These are phyloP conservation scores for Citrullus mucosospermus DNA, from an alignment of 306 rosid genomes.

Conservation along the genomic window DNA sequence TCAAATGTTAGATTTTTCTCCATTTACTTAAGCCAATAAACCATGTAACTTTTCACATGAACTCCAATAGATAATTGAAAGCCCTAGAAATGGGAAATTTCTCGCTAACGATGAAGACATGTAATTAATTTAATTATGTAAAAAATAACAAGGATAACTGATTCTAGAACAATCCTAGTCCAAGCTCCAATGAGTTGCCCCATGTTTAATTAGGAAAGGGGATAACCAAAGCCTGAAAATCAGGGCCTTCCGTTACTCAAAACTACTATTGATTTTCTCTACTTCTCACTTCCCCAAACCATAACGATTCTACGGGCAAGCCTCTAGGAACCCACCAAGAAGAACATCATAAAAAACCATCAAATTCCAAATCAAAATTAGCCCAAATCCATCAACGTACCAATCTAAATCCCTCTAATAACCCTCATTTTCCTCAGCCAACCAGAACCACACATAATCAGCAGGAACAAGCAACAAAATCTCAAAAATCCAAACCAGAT, in stretches of 20 bases:
- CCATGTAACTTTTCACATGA: not conserved
- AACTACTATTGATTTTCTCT: not conserved
- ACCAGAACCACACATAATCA: not conserved
- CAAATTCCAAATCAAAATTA: not conserved
- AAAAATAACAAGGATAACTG: not conserved
- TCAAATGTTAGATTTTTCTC: not conserved
- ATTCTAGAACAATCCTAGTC: not conserved
- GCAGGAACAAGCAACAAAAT: not conserved
- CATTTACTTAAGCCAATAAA: not conserved
- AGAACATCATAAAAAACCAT: not conserved
- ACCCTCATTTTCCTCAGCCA: conserved; percentile 16
- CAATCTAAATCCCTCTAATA: not conserved
- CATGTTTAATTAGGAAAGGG: not conserved
- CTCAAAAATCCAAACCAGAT: not conserved
- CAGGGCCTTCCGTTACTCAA: not conserved
- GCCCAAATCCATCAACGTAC: not conserved
- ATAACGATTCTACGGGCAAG: not conserved
- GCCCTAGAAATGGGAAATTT: not conserved
- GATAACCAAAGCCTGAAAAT: not conserved
- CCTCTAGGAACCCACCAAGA: not conserved
- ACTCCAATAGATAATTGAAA: not conserved
- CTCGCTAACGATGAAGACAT: not conserved
- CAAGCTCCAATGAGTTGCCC: not conserved
- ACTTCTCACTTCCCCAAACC: not conserved
- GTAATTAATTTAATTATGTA: not conserved